Evolutionary conservation across 495 filamentous ascomycete genomes (phyloP).

Genomic region (Tricharina praecox): DNA sequence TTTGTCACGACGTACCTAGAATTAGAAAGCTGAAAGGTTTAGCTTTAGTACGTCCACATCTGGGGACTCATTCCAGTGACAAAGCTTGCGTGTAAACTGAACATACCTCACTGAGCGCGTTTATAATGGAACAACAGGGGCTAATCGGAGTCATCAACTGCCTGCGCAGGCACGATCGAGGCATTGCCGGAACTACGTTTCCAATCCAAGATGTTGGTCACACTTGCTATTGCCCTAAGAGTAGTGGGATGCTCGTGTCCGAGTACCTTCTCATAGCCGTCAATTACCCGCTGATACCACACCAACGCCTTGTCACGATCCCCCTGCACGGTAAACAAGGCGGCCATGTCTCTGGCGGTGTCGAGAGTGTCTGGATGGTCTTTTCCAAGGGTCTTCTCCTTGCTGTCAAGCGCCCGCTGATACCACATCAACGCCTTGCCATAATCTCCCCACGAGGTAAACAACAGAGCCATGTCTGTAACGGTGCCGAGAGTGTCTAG

Average conservation of each 20-base stretch:
- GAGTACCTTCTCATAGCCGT: constrained; percentile 9
- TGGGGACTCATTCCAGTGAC: no score
- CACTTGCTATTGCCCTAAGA: not conserved
- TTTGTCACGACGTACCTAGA: no score
- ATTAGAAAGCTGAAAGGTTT: no score
- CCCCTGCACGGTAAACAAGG: not conserved
- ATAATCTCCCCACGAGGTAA: not conserved
- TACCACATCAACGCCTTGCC: constrained; percentile 6
- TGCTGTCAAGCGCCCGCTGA: constrained; percentile 3
- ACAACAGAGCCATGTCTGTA: constrained; percentile 1
- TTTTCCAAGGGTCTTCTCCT: not conserved
- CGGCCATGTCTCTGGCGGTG: not conserved
- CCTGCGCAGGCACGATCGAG: no score
- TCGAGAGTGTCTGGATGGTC: not conserved
- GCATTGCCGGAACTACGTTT: no score
- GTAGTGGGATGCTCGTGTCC: constrained; percentile 7
- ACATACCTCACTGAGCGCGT: no score
- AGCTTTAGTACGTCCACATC: no score
- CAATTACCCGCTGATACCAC: constrained; percentile 11
- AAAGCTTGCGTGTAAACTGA: no score
- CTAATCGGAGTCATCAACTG: no score
- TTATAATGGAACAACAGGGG: no score
- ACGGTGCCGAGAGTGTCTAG: not conserved
- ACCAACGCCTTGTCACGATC: constrained; percentile 12
- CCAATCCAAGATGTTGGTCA: no score